Base-by-base conservation (phyloP, 225 moss, liverwort and hornwort species). In the Rhytidiadelphus loreus region DNA sequence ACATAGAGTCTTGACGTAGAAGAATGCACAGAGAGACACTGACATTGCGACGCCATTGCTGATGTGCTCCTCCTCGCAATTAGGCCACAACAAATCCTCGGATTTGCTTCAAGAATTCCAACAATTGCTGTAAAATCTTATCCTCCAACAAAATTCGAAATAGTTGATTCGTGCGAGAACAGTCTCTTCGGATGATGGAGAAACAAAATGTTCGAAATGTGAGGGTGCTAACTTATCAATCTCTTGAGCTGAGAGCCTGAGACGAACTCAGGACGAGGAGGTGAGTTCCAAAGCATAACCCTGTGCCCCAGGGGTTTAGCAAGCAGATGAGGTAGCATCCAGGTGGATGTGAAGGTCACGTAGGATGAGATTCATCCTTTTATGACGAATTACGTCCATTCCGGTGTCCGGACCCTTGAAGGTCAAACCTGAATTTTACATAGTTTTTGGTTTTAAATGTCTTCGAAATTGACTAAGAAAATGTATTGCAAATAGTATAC, bases 11-110 rank as follows among this genome's bases (percentile, higher is more conserved):
- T 79, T 16, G 88, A 81, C 8, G 62, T 76, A 13, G 81, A 56
- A 81, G 88, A 87, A 23, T 86, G 92, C 68, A 90, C 44, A 37
- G 41, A 70, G 71, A 92, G 85, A n/a, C 85, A 85, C 52, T 89
- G 92, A n/a, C 90, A 89, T 80, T 89, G 92, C 65, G 90, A 78
- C 65, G 92, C 89, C 92, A 92, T 92, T 32, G 55, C 41, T 82
- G 92, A 61, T 77, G 71, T 52, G 32, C 41, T 78, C 65, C 84
- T 71, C 65, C 70, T 85, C 66, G 77, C 83, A 88, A 65, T 52
- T 35, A 60, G 10, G 43, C 68, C 62, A 53, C 86, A 52, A 63
- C 37, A 61, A 73, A 75, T 33, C 50, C 79, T 21, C 60, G 59
- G 46, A 62, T 61, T 73, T n/a, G 26, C 22, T 52, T 20, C 25